A percentile compares a stretch with the other conserved stretches of the same genome.
phyloP scores from a whole-genome alignment of 1,284 basidiomycete species.

The Pisolithus thermaeus region DNA sequence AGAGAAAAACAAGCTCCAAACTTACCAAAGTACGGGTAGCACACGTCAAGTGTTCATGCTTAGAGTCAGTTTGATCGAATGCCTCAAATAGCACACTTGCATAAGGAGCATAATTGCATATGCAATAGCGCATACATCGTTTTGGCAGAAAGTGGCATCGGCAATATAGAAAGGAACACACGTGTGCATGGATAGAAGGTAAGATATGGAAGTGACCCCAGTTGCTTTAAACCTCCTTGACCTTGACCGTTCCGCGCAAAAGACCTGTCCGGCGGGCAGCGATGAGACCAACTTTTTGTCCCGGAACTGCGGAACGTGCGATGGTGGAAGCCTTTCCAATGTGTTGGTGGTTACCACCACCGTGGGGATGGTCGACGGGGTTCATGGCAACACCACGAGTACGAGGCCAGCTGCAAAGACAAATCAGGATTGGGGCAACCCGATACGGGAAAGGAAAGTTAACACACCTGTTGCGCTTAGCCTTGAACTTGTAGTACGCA shows the following conservation, averaged over 20 bases:
- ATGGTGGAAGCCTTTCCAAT: constrained; percentile 92
- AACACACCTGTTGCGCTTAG: constrained; percentile 83
- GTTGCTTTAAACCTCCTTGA: constrained; percentile 71
- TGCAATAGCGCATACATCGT: constrained; percentile 15
- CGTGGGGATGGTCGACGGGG: constrained; percentile 91
- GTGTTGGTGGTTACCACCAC: constrained; percentile 95
- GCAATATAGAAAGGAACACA: constrained; percentile 7
- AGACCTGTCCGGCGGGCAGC: constrained; percentile 89
- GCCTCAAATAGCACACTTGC: too few species aligned
- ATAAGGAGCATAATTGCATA: background rate
- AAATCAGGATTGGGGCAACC: constrained; percentile 24
- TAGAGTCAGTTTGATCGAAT: too few species aligned
- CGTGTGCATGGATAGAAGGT: constrained; percentile 9
- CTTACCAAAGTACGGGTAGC: too few species aligned
- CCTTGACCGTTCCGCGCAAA: constrained; percentile 87
- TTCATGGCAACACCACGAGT: constrained; percentile 99
- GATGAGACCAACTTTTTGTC: constrained; percentile 97
- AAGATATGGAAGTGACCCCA: constrained; percentile 7
- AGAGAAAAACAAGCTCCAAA: too few species aligned
- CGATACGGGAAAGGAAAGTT: constrained; percentile 4
- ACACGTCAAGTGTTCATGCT: too few species aligned
- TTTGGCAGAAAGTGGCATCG: constrained; percentile 7
- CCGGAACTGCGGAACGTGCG: constrained; percentile 87
- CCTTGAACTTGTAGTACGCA: constrained; percentile 85
- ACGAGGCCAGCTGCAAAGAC: constrained; percentile 79